These are phyloP conservation scores for Pouteria campechiana DNA, from an alignment of 179 eudicot species.

Conservation along the genomic window DNA sequence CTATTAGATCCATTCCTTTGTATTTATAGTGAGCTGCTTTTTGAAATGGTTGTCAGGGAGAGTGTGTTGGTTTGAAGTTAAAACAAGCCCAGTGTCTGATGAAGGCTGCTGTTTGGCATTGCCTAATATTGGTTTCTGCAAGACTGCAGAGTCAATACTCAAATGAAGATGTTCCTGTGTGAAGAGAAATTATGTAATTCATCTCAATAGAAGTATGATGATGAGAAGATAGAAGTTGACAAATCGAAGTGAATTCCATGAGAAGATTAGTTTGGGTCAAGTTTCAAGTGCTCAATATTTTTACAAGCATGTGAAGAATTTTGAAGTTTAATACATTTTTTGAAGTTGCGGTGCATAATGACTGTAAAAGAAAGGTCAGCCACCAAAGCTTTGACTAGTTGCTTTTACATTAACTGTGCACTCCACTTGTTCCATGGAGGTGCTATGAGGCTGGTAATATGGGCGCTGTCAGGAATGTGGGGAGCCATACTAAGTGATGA, in stretches of 20 bases:
- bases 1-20: not conserved
- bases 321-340: constrained; percentile 44
- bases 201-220: constrained; percentile 30
- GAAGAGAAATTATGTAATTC: constrained; percentile 26
- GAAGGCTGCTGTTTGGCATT: constrained; percentile 47
- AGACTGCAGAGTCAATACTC: constrained; percentile 39
- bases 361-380: constrained; percentile 42
- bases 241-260: constrained; percentile 36
- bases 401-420: constrained; percentile 6
- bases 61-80: constrained; percentile 76
- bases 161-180: constrained; percentile 39
- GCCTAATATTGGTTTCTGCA: constrained; percentile 36
- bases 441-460: constrained; percentile 15
- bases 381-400: constrained; percentile 21
- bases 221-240: constrained; percentile 32
- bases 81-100: constrained; percentile 68
- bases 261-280: constrained; percentile 33
- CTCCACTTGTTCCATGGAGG: constrained; percentile 17
- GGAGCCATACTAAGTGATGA: constrained; percentile 6
- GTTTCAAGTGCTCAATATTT: constrained; percentile 42
- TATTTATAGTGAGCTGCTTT: constrained; percentile 32
- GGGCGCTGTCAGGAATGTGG: constrained; percentile 7
- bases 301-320: constrained; percentile 42
- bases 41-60: constrained; percentile 79
- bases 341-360: constrained; percentile 49